Conservation (phyloP, 2,329 filamentous ascomycete species). For the Penicillium digitatum region DNA sequence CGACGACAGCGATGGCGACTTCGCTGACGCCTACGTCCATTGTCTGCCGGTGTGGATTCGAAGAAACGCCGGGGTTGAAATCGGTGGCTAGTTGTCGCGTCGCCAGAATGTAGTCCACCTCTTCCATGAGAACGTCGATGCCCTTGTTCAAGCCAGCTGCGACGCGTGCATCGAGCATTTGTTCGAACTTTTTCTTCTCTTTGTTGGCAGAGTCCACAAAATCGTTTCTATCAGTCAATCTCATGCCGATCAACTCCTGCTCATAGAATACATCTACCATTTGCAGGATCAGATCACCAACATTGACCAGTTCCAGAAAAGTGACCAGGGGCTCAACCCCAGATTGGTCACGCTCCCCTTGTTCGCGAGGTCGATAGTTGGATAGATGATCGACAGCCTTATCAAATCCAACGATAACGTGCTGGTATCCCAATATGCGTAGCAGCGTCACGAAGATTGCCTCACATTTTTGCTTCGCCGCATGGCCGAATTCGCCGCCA, state of each 20-base stretch:
- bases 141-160: slow-evolving; percentile 95
- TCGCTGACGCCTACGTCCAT: slow-evolving; percentile 62
- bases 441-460: slow-evolving; percentile 82
- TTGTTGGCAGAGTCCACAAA: slow-evolving; percentile 88
- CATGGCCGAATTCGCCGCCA: slow-evolving; percentile 73
- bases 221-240: slow-evolving; percentile 86
- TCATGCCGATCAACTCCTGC: slow-evolving; percentile 79
- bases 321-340: slow-evolving; percentile 89
- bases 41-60: slow-evolving; percentile 32
- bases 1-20: slow-evolving; percentile 75
- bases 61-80: slow-evolving; percentile 67
- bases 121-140: slow-evolving; percentile 96
- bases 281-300: slow-evolving; percentile 94
- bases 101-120: slow-evolving; percentile 91
- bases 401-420: slow-evolving; percentile 90
- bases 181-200: slow-evolving; percentile 97
- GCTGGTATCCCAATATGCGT: slow-evolving; percentile 75
- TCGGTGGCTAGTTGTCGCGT: slow-evolving; percentile 82
- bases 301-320: slow-evolving; percentile 95
- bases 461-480: slow-evolving; percentile 83
- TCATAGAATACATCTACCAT: slow-evolving; percentile 99
- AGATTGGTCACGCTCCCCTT: slow-evolving; percentile 58
- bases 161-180: slow-evolving; percentile 96
- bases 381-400: slow-evolving; percentile 88
- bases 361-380: slow-evolving; percentile 80